Conservation (phyloP, 2,329 filamentous ascomycete species). For the Aureobasidium sp. region DNA sequence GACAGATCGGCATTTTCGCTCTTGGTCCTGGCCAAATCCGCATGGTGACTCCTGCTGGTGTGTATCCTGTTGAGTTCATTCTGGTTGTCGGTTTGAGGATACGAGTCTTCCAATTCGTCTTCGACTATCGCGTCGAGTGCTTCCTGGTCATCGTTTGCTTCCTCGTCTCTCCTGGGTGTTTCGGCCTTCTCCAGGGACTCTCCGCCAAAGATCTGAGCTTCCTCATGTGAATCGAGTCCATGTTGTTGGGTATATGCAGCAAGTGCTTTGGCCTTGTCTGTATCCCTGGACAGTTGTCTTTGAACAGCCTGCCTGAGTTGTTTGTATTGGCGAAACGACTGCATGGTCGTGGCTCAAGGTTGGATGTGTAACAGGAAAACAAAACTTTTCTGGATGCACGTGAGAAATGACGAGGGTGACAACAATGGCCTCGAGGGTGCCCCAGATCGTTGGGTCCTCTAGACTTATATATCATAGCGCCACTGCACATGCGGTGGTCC, state of each 20-base stretch:
- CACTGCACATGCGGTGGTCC: constrained; percentile 5
- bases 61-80: constrained; percentile 8
- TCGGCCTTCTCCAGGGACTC: background rate
- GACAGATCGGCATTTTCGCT: constrained; percentile 6
- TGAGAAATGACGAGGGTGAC: background rate
- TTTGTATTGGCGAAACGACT: constrained; percentile 12
- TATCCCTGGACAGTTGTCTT: constrained; percentile 1
- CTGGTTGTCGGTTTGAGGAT: constrained; percentile 8
- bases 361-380: background rate
- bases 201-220: background rate
- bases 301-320: constrained; percentile 8
- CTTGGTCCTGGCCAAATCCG: background rate
- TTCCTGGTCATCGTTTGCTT: background rate
- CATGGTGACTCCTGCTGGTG: background rate
- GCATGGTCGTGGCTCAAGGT: constrained; percentile 1
- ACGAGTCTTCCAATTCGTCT: constrained; percentile 7
- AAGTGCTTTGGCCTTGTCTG: constrained; percentile 4
- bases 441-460: background rate
- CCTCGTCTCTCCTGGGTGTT: background rate
- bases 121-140: constrained; percentile 5
- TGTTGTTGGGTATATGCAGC: constrained; percentile 7
- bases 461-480: constrained; percentile 1
- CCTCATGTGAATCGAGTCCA: constrained; percentile 1
- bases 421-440: background rate
- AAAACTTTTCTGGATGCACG: background rate